phyloP scores from a whole-genome alignment of 2,329 filamentous ascomycete species.

The Cercospora sesami region DNA sequence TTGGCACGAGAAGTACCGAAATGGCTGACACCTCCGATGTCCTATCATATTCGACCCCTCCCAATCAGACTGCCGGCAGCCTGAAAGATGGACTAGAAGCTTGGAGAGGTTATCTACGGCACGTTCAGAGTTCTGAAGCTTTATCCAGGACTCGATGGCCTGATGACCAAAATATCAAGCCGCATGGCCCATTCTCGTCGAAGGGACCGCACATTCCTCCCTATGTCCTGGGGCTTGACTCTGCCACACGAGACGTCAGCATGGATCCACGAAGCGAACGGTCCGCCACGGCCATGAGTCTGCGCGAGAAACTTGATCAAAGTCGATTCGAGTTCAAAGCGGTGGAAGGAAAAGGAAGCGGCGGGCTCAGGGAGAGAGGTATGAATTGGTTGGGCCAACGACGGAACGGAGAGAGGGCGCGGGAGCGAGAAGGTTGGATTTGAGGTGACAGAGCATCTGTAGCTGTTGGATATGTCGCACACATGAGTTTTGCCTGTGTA shows the following conservation, averaged over 20 bases:
- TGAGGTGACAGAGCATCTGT: constrained; percentile 19
- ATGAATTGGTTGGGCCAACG: constrained; percentile 30
- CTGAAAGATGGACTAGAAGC: constrained; percentile 14
- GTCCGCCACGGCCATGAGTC: constrained; percentile 28
- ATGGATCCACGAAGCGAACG: constrained; percentile 22
- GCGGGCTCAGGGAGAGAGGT: constrained; percentile 31
- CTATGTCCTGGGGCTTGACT: constrained; percentile 30
- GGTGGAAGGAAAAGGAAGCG: constrained; percentile 35
- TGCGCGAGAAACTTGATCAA: constrained; percentile 35
- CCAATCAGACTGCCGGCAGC: constrained; percentile 10
- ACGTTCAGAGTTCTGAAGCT: constrained; percentile 36
- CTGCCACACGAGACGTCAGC: constrained; percentile 23
- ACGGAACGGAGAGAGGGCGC: constrained; percentile 20
- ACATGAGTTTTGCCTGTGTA: background rate
- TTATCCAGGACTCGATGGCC: constrained; percentile 24
- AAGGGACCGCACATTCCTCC: constrained; percentile 25
- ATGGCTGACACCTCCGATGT: constrained; percentile 25
- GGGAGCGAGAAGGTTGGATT: constrained; percentile 33
- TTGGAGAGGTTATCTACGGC: constrained; percentile 29
- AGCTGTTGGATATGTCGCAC: background rate
- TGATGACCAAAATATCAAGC: constrained; percentile 17
- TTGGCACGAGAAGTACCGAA: constrained; percentile 26
- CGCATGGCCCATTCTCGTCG: constrained; percentile 1
- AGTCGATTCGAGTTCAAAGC: constrained; percentile 40
- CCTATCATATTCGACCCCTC: constrained; percentile 33